Evolutionary conservation across 2,329 filamentous ascomycete species (phyloP), one percentile per base, ranked within the genome.

Genomic region (Cladophialophora bantiana): DNA sequence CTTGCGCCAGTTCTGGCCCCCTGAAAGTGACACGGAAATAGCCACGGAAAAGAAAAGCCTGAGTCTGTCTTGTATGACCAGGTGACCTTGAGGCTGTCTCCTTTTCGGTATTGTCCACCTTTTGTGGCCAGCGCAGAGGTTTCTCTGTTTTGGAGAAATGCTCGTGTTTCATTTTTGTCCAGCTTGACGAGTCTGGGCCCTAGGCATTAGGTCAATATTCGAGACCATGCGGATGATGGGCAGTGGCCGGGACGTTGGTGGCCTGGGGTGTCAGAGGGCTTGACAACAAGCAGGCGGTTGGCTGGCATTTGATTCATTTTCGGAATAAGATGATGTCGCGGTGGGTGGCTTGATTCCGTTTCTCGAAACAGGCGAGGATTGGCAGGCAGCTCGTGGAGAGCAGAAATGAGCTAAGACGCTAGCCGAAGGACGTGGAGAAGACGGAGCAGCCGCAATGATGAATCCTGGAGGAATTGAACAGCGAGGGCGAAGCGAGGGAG

Each of bases 401-500:
- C 5, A 58, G 40, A 66, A 58, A 54, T 58, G 38, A 52, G 53
- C 59, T 59, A 59, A 60, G 59, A 53, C 54, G 35, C 53, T 54
- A 66, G 59, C 53, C 64, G 53, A 59, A 45, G 31, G 50, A 7
- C 54, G 59, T 62, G 64, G 59, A 59, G 59, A 62, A 59, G 31
- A 62, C 40, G 54, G 62, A 53, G 59, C 31, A 54, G 57, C 42
- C 42, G 59, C 7, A 12, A 32, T 38, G 59, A 66, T 66, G 50
- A 54, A 66, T 62, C 59, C 59, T 66, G 64, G 64, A 65, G 57
- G 61, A 65, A 48, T 38, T 52, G 35, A 53, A 38, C 62, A 40
- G 53, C 59, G 59, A 62, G 59, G 2, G 62, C 57, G 62, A 65
- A 65, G 64, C 64, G 64, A 66, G 59, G 64, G 59, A 56, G 52